Conservation (phyloP, 1,139 yeast species). For the Pichia sp. region DNA sequence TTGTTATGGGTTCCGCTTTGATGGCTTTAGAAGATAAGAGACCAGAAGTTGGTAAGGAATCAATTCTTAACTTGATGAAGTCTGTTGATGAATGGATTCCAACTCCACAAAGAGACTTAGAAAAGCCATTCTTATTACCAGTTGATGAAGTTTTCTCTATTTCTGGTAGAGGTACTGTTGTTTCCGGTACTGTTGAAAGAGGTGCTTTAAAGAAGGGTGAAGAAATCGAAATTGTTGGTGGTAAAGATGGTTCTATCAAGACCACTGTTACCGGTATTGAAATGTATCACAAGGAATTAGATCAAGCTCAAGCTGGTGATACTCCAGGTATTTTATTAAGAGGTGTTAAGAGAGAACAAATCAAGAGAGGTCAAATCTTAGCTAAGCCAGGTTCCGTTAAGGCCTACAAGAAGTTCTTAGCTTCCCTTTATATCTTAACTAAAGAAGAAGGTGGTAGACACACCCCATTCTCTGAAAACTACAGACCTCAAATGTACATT, state of each 20-base stretch:
- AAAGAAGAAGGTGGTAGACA: slow-evolving; percentile 99
- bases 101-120: slow-evolving; percentile 93
- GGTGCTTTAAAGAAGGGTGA: slow-evolving; percentile 97
- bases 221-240: slow-evolving; percentile 95
- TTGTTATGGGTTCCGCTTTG: slow-evolving; percentile 96
- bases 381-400: slow-evolving; percentile 89
- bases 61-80: slow-evolving; percentile 75
- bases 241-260: slow-evolving; percentile 78
- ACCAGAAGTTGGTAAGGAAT: slow-evolving; percentile 88
- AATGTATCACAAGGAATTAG: slow-evolving; percentile 98
- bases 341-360: slow-evolving; percentile 97
- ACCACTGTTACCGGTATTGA: slow-evolving; percentile 97
- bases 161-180: slow-evolving; percentile 99
- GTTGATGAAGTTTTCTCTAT: slow-evolving; percentile 96
- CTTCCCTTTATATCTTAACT: slow-evolving; percentile 85
- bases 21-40: slow-evolving; percentile 85
- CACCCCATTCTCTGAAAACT: slow-evolving; percentile 93
- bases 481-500: slow-evolving; percentile 95
- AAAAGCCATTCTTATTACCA: slow-evolving; percentile 95
- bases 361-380: slow-evolving; percentile 95
- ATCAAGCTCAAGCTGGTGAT: slow-evolving; percentile 97
- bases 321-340: slow-evolving; percentile 96
- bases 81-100: slow-evolving; percentile 95
- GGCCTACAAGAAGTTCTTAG: slow-evolving; percentile 90
- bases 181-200: slow-evolving; percentile 98